These are phyloP conservation scores for Tetramitus jugosus DNA, from an alignment of 208 protist genomes.

Conservation along the genomic window DNA sequence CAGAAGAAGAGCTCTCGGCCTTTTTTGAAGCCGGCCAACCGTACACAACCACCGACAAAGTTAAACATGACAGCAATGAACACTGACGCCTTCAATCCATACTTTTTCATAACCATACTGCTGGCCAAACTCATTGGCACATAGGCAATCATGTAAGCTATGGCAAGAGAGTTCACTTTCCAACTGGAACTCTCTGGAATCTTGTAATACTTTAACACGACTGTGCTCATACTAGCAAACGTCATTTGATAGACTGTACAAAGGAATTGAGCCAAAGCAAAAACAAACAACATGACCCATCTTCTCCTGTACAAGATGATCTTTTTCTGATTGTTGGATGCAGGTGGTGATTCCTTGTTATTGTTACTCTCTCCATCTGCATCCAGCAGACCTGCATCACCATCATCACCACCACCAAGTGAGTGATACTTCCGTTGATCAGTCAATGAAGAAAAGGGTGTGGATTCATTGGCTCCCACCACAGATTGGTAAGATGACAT, in stretches of 20 bases:
- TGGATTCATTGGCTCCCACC: no score
- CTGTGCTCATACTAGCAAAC: no score
- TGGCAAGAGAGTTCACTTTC: neutral
- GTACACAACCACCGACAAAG: slow-evolving; percentile 14
- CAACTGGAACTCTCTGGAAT: neutral
- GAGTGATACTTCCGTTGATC: no score
- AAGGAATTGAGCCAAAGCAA: neutral
- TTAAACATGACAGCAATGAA: neutral
- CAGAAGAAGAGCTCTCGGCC: slow-evolving; percentile 3
- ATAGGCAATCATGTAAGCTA: neutral
- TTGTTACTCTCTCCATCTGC: no score
- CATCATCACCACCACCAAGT: no score
- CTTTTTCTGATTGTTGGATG: no score
- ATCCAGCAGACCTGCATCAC: no score
- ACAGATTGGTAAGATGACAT: no score
- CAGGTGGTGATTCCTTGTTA: no score
- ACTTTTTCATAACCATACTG: neutral
- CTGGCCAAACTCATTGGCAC: neutral
- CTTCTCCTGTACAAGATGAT: neutral
- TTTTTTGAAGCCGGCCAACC: neutral
- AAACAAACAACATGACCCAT: neutral
- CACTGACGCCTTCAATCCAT: neutral
- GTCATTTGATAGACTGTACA: neutral
- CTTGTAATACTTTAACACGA: neutral
- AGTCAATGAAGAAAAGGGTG: no score